Percentiles rank a stretch among this genome's conserved stretches.
phyloP scores from a whole-genome alignment of 106 monocot genomes.

The Amphibolis antarctica region DNA sequence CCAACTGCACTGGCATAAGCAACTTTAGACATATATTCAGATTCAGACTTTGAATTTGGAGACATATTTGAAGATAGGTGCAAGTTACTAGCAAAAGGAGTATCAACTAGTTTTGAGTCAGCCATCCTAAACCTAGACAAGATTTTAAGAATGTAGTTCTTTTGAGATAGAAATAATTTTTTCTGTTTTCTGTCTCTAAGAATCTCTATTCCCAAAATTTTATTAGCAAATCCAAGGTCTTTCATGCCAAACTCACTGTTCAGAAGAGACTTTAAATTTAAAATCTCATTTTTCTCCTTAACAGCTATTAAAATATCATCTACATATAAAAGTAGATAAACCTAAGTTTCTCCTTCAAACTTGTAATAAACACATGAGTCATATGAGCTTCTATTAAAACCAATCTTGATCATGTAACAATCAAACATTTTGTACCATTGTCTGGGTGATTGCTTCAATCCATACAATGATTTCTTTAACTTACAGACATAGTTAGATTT shows the following conservation, averaged over 20 bases:
- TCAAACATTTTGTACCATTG: slow-evolving; percentile 4
- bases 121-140: background rate
- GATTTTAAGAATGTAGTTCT: background rate
- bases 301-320: background rate
- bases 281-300: background rate
- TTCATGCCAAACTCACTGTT: background rate
- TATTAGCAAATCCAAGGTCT: background rate
- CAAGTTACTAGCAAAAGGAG: background rate
- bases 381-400: background rate
- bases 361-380: background rate
- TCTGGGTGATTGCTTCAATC: background rate
- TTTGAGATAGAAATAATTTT: background rate
- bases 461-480: background rate
- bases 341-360: no score
- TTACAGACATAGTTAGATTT: background rate
- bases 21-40: background rate
- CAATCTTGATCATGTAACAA: background rate
- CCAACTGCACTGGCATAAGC: background rate
- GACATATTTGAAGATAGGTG: background rate
- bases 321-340: background rate
- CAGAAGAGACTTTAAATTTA: background rate
- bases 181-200: background rate
- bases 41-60: background rate
- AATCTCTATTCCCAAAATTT: slow-evolving; percentile 9
- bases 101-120: background rate